These are phyloP conservation scores for Rhodotorula sp. DNA, from an alignment of 1,284 basidiomycete genomes.

Conservation along the genomic window DNA sequence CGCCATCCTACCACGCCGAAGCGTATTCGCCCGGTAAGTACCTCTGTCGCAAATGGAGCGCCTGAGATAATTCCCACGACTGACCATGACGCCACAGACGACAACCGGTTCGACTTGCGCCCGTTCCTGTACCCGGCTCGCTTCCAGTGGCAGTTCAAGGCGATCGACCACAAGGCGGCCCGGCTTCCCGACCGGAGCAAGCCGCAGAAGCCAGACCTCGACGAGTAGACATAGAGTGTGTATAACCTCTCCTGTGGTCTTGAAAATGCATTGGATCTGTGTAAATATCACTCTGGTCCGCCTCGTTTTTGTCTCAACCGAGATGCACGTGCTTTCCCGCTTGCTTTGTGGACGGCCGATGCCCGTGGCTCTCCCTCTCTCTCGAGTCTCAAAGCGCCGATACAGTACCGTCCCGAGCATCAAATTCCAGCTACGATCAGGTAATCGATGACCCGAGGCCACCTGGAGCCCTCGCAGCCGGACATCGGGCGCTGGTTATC, in stretches of 20 bases:
- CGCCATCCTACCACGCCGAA: constrained; percentile 91
- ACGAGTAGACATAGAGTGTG: background rate
- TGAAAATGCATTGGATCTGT: too few relatives aligned
- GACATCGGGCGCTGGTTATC: too few relatives aligned
- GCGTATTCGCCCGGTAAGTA: constrained; percentile 31
- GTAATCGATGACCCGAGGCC: too few relatives aligned
- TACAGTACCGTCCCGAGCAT: too few relatives aligned
- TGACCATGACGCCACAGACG: constrained; percentile 80
- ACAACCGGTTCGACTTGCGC: constrained; percentile 92
- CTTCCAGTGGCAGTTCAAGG: constrained; percentile 94
- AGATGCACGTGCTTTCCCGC: too few relatives aligned
- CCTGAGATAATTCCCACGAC: constrained; percentile 5
- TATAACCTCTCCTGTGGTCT: background rate
- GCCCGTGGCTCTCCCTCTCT: too few relatives aligned
- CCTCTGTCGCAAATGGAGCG: background rate
- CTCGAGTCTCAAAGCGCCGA: too few relatives aligned
- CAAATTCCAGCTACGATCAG: too few relatives aligned
- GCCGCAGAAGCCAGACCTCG: background rate
- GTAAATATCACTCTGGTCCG: too few relatives aligned
- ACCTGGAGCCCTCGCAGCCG: too few relatives aligned
- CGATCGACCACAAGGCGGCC: constrained; percentile 65
- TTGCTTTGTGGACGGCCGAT: too few relatives aligned
- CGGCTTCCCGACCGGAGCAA: constrained; percentile 15
- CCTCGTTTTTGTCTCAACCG: too few relatives aligned
- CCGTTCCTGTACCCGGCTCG: constrained; percentile 93